Evolutionary conservation across 305 asterid genomes (phyloP).

Genomic region (Nicotiana rustica): DNA sequence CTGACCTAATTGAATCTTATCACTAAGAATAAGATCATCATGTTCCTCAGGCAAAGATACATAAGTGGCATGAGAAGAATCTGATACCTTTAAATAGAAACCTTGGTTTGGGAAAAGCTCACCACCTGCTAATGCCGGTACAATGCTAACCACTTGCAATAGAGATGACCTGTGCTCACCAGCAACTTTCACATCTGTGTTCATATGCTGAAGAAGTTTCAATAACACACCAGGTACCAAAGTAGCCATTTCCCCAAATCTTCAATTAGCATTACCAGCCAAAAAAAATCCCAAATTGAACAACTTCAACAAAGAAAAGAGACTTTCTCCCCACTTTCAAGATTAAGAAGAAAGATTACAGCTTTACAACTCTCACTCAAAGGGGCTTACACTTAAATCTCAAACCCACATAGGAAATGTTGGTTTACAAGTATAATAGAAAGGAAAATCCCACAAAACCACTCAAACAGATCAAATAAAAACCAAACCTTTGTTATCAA

Average conservation of each 20-base stretch:
- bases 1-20: constrained; percentile 97
- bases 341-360: constrained; percentile 33
- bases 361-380: background rate
- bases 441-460: background rate
- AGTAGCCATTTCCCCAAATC: constrained; percentile 69
- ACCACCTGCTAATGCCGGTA: constrained; percentile 95
- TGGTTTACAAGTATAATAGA: constrained; percentile 15
- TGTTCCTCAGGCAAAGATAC: constrained; percentile 95
- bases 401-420: background rate
- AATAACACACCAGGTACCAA: constrained; percentile 91
- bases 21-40: constrained; percentile 90
- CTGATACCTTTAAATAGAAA: constrained; percentile 96
- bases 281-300: constrained; percentile 44
- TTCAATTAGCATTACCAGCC: constrained; percentile 53
- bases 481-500: constrained; percentile 29
- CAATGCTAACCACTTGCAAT: constrained; percentile 92
- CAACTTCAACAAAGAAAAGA: background rate
- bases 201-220: constrained; percentile 97
- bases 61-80: constrained; percentile 96
- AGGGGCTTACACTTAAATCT: too few species aligned
- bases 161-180: constrained; percentile 95
- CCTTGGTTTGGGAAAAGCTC: constrained; percentile 96
- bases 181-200: constrained; percentile 90
- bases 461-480: constrained; percentile 42
- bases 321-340: constrained; percentile 21